Conservation (phyloP, 2,329 filamentous ascomycete species). For the Nectriaceae sp. region DNA sequence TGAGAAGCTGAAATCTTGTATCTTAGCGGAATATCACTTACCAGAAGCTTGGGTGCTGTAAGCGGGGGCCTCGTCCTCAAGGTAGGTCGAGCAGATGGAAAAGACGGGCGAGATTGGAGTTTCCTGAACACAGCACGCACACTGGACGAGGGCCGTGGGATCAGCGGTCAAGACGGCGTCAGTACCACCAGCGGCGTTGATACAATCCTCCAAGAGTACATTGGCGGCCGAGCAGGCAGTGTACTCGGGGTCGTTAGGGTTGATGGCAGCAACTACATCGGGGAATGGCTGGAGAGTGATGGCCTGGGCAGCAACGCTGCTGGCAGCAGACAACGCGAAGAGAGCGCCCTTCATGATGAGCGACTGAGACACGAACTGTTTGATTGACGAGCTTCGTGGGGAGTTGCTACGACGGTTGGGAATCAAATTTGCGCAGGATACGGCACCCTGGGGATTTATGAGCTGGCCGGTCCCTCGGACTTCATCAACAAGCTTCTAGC, state of each 20-base stretch:
- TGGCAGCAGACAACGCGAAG: constrained; percentile 21
- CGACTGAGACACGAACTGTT: constrained; percentile 1
- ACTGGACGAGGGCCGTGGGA: constrained; percentile 22
- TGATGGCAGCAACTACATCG: constrained; percentile 26
- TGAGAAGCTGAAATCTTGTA: constrained; percentile 25
- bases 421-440: not conserved
- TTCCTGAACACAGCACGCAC: constrained; percentile 30
- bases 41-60: constrained; percentile 26
- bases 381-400: not conserved
- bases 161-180: constrained; percentile 25
- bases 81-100: constrained; percentile 32
- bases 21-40: constrained; percentile 18
- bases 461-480: not conserved
- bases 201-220: constrained; percentile 23
- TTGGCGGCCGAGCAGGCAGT: constrained; percentile 24
- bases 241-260: constrained; percentile 26
- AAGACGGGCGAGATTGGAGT: constrained; percentile 26
- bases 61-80: constrained; percentile 23
- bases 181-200: constrained; percentile 24
- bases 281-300: constrained; percentile 18
- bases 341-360: constrained; percentile 26
- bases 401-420: not conserved
- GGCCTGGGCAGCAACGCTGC: constrained; percentile 29
- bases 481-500: not conserved
- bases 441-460: not conserved